These are phyloP conservation scores for Lipomyces anomalus DNA, from an alignment of 805 yeast species.

Conservation along the genomic window DNA sequence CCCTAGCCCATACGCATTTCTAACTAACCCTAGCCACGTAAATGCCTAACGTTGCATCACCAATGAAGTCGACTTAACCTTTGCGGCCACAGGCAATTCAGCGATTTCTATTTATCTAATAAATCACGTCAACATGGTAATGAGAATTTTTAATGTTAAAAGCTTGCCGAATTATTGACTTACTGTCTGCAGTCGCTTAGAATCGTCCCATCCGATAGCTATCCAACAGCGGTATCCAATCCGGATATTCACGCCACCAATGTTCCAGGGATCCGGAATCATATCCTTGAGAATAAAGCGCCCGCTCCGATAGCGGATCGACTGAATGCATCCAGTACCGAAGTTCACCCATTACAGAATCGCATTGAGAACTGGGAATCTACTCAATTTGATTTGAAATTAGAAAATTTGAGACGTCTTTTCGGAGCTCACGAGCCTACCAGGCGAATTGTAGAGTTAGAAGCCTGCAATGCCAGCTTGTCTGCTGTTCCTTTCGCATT, in stretches of 20 bases:
- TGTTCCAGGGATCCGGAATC: constrained; percentile 14
- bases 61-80: no score
- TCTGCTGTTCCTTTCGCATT: constrained; percentile 21
- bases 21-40: no score
- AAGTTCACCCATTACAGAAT: constrained; percentile 70
- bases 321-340: constrained; percentile 42
- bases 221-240: constrained; percentile 13
- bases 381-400: constrained; percentile 59
- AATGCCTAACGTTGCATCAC: no score
- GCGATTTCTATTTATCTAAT: not conserved
- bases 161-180: not conserved
- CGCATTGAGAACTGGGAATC: constrained; percentile 76
- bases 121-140: not conserved
- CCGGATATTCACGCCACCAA: constrained; percentile 8
- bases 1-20: no score
- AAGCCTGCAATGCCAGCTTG: constrained; percentile 36
- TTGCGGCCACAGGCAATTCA: no score
- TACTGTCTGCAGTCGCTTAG: constrained; percentile 10
- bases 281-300: constrained; percentile 7
- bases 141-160: not conserved
- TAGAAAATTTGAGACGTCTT: constrained; percentile 74
- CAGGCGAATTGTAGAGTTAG: constrained; percentile 81
- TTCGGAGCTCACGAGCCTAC: constrained; percentile 95
- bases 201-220: constrained; percentile 7
- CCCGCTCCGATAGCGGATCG: constrained; percentile 33